phyloP scores from a whole-genome alignment of 495 filamentous ascomycete genomes.

The Lichenothelia convexa region DNA sequence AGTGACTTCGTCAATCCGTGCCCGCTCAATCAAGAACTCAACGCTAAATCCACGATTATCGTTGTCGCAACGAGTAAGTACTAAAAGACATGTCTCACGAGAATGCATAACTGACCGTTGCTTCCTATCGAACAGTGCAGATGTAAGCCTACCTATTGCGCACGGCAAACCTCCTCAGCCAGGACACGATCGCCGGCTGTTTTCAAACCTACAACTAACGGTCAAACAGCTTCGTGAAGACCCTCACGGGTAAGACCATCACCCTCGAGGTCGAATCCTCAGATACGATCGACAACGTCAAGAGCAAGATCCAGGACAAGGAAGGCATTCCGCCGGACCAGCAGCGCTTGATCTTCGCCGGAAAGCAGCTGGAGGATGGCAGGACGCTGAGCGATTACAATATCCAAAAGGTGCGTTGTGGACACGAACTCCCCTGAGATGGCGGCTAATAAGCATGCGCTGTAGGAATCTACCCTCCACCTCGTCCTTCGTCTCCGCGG shows the following conservation, averaged over 20 bases:
- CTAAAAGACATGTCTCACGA: too few relatives aligned
- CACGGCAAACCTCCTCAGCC: neutral
- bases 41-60: too few relatives aligned
- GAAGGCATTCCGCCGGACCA: conserved; percentile 98
- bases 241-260: conserved; percentile 74
- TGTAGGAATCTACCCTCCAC: conserved; percentile 93
- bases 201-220: neutral
- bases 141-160: conserved; percentile 37
- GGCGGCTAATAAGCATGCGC: neutral
- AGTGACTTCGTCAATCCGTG: too few relatives aligned
- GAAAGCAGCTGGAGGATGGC: conserved; percentile 99
- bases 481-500: conserved; percentile 97
- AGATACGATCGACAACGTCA: conserved; percentile 70
- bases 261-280: conserved; percentile 98
- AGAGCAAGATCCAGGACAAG: conserved; percentile 73
- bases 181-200: neutral
- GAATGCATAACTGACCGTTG: too few relatives aligned
- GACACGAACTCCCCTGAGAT: neutral
- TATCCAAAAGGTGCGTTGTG: conserved; percentile 82
- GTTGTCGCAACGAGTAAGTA: too few relatives aligned
- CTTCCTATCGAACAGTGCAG: conserved; percentile 56
- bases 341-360: conserved; percentile 98
- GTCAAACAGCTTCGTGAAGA: conserved; percentile 23
- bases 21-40: too few relatives aligned
- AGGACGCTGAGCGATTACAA: conserved; percentile 98